Evolutionary conservation across 805 yeast genomes (phyloP), one percentile per base, ranked within the genome.

Genomic region (Candida gorgasii): DNA sequence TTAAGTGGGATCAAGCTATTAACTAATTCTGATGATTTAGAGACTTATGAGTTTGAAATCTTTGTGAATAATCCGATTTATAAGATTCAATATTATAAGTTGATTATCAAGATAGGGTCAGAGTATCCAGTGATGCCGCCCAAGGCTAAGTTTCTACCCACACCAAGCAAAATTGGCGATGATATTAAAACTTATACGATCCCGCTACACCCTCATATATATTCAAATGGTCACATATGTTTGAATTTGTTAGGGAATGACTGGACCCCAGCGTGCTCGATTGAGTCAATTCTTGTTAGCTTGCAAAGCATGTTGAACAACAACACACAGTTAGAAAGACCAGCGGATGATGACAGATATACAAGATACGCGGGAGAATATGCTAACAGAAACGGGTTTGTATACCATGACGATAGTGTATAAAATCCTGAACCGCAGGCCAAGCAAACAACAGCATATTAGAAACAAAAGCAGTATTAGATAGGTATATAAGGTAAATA

Each of bases 211-310:
- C 92, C 92, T 0, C 92, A 84, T 54, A 70, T 84, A 2, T 84
- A 84, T 54, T 74, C 84, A 23, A 85, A 85, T 53, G 92, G 90
- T 1, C 90, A 85, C 52, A 84, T 84, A n/a, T 84, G 92, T 55
- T 63, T 84, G 15, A 79, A 84, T 52, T 61, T 85, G 1, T 61
- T 84, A 27, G 88, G 85, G 2, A 72, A 72, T 14, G 84, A 75
- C 31, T 82, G 88, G 88, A 70, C 85, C 0, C 86, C 88, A 0
- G 82, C 80, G 0, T 79, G 80, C 46, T 67, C 76, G 0, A 58
- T 80, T 1, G 72, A 71, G 29, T 63, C 76, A 1, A 59, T 78
- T 0, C 57, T 75, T 8, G 43, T 85, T 17, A 81, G 89, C 11
- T 58, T 84, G 15, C 89, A 85, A 52, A 78, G 85, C 28, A 78